Percentiles rank a stretch among this genome's conserved stretches.
Conservation (phyloP, 495 filamentous ascomycete species). For the Copromyces sp. region DNA sequence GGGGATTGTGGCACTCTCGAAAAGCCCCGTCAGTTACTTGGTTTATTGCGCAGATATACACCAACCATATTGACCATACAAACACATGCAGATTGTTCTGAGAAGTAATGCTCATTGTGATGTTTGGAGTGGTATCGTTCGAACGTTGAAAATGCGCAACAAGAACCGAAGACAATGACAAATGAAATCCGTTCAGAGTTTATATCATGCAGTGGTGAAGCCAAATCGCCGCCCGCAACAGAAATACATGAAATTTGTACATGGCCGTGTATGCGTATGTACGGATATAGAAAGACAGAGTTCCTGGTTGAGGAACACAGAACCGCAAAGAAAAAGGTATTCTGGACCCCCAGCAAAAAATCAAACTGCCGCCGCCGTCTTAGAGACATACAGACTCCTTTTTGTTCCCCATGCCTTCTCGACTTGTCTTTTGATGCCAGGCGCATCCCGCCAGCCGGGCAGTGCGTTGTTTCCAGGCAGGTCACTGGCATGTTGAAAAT, state of each 20-base stretch:
- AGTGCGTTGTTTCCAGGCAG: not conserved
- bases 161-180: not conserved
- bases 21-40: not conserved
- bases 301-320: not conserved
- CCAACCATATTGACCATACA: not conserved
- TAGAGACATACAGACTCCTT: not conserved
- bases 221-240: not conserved
- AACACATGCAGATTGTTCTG: not conserved
- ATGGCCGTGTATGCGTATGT: not conserved
- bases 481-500: not conserved
- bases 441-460: not conserved
- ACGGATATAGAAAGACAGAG: not conserved
- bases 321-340: not conserved
- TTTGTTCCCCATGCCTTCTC: not conserved
- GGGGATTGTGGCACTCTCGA: not conserved
- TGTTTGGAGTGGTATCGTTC: slow-evolving; percentile 13
- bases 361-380: not conserved
- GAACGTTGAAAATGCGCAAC: not conserved
- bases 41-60: not conserved
- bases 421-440: not conserved
- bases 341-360: not conserved
- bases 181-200: not conserved
- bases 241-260: not conserved
- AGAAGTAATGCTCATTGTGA: not conserved
- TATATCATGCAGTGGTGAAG: not conserved